Conservation (phyloP, 805 yeast species). For the Pichia kluyveri region DNA sequence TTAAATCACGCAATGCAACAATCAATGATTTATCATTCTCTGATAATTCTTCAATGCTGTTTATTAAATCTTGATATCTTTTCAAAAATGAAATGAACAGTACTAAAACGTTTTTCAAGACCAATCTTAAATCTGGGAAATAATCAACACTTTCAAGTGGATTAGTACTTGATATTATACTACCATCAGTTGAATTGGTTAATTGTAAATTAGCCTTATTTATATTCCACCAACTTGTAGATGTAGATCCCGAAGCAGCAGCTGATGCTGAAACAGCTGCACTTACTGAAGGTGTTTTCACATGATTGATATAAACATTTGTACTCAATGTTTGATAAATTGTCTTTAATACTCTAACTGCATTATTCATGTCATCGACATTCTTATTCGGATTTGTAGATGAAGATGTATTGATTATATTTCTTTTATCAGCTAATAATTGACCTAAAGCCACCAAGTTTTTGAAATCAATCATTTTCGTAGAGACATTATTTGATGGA, state of each 20-base stretch:
- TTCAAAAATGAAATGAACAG: conserved; percentile 18
- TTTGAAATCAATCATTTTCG: conserved; percentile 19
- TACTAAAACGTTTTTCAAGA: conserved; percentile 21
- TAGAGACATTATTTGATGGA: conserved; percentile 9
- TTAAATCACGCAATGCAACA: conserved; percentile 11
- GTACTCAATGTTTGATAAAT: conserved; percentile 12
- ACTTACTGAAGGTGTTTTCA: conserved; percentile 5
- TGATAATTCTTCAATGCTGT: neutral
- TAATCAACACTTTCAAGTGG: conserved; percentile 12
- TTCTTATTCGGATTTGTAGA: neutral
- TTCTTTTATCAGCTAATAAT: conserved; percentile 11
- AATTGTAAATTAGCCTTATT: neutral
- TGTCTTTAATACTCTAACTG: neutral
- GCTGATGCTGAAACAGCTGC: conserved; percentile 4
- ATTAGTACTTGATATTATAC: conserved; percentile 3
- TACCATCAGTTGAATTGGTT: conserved; percentile 1
- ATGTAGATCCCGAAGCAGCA: neutral
- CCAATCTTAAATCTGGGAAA: conserved; percentile 22
- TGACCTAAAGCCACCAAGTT: conserved; percentile 21
- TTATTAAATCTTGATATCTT: conserved; percentile 3
- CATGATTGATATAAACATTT: conserved; percentile 22
- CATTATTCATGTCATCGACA: neutral
- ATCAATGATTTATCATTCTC: neutral
- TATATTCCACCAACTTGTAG: conserved; percentile 6
- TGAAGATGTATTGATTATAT: neutral